Percentiles rank a stretch among this genome's conserved stretches.
Evolutionary conservation across 2,329 filamentous ascomycete species (phyloP).

Genomic region (Aspergillus sclerotialis): DNA sequence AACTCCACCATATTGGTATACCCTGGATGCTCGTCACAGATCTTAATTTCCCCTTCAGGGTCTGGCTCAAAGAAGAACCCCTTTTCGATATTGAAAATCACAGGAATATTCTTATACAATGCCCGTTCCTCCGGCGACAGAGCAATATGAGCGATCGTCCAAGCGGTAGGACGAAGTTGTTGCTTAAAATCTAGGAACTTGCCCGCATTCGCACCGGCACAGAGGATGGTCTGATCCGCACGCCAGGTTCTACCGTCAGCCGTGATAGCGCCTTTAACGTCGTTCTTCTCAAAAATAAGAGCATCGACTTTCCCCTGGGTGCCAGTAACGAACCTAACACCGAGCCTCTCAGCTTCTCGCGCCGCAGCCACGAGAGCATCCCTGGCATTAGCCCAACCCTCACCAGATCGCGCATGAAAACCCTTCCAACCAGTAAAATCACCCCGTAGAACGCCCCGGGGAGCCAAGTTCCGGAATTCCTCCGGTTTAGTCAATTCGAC

Average conservation of each 20-base stretch:
- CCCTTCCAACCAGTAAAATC: slow-evolving; percentile 39
- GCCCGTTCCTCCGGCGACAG: slow-evolving; percentile 35
- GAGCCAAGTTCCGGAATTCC: slow-evolving; percentile 45
- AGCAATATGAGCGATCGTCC: slow-evolving; percentile 42
- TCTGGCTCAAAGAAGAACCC: slow-evolving; percentile 46
- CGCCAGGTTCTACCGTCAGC: slow-evolving; percentile 29
- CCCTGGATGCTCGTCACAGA: slow-evolving; percentile 48
- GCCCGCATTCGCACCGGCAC: slow-evolving; percentile 37
- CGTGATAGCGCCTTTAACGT: slow-evolving; percentile 35
- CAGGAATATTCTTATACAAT: slow-evolving; percentile 36
- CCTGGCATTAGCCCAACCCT: slow-evolving; percentile 48
- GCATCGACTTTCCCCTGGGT: slow-evolving; percentile 29
- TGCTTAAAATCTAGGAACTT: slow-evolving; percentile 38
- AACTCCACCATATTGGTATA: slow-evolving; percentile 42
- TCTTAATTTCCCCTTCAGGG: slow-evolving; percentile 32
- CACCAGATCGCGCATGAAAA: slow-evolving; percentile 35
- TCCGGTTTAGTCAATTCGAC: slow-evolving; percentile 33
- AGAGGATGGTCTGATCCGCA: slow-evolving; percentile 35
- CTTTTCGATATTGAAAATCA: slow-evolving; percentile 41
- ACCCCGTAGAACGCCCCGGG: slow-evolving; percentile 41
- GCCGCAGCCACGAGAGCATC: slow-evolving; percentile 40
- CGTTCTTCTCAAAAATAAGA: slow-evolving; percentile 28
- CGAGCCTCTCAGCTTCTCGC: slow-evolving; percentile 38
- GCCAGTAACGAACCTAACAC: slow-evolving; percentile 42
- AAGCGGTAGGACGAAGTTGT: slow-evolving; percentile 41